Evolutionary conservation across 1,284 basidiomycete genomes (phyloP), one percentile per base, ranked within the genome.

Genomic region (Rhizopogon hawkerae): DNA sequence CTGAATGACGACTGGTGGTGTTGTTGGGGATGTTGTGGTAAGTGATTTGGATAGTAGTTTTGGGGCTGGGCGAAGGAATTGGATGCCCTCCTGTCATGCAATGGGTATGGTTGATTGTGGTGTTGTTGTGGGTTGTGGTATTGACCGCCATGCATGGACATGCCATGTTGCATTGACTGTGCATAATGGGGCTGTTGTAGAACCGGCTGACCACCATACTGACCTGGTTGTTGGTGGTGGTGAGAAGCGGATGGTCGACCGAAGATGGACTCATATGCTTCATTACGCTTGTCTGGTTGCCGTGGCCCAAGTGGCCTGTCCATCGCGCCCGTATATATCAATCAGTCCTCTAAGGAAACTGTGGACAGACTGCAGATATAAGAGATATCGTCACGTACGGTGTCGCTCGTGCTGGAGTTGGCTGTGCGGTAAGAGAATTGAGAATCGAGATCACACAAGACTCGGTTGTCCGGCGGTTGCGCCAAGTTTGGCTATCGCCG

Each of bases 191-290:
- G 48, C 16, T 48, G 49, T 33, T 56, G 54, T 34, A 52, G 55
- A 26, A 59, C 60, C 50, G 55, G 60, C 44, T 52, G 54, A 47
- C 54, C 62, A 46, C 54, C 52, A 43, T 43, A 6, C 54, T 29
- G 38, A 9, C 45, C 45, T 31, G 66, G 61, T 4, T 21, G 61
- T 4, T 21, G 21, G 46, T 75, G 74, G 59, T 81, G 81, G 62
- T 83, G 81, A 35, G 70, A 58, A 37, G 73, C 67, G 53, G 77
- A 78, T 41, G 86, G 82, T 18, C 88, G 76, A 33, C 86, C 85
- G 65, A 91, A 91, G 66, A 91, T 89, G 60, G 82, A 79, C 65
- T 89, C 83, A 70, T 87, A 91, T 35, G 88, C 88, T 50, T 78
- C 76, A 63, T 78, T 72, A 50, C 85, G 81, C 62, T 86, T 86